Evolutionary conservation across 306 rosid genomes (phyloP).

Genomic region (Mucuna pruriens): DNA sequence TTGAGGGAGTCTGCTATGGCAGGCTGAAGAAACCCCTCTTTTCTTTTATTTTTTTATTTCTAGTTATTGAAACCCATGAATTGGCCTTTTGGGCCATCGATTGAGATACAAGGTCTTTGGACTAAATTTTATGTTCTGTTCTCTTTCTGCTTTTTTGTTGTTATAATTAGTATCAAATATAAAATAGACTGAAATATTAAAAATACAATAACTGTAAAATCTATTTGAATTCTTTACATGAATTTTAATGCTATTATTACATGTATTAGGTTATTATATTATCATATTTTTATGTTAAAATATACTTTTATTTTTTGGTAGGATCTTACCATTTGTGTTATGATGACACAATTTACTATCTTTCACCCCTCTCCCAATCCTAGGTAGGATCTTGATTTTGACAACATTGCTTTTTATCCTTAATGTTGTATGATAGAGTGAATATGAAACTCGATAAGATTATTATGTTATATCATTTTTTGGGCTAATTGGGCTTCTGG

Average conservation of each 20-base stretch:
- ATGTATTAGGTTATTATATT: not conserved
- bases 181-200: not conserved
- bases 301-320: not conserved
- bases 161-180: not conserved
- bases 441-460: constrained; percentile 7
- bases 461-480: not conserved
- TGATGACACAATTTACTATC: not conserved
- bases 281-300: not conserved
- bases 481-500: not conserved
- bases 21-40: not conserved
- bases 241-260: not conserved
- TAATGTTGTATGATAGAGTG: not conserved
- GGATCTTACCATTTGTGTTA: not conserved
- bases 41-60: not conserved
- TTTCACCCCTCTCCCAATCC: not conserved
- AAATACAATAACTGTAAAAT: not conserved
- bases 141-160: not conserved
- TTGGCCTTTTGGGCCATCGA: not conserved
- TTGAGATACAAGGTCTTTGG: not conserved
- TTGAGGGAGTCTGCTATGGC: not conserved
- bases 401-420: not conserved
- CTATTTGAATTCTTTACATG: not conserved
- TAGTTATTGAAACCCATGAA: not conserved
- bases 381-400: not conserved
- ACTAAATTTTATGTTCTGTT: not conserved